Percentiles rank a stretch among this genome's conserved stretches.
Evolutionary conservation across 768 basidiomycete species (phyloP).

Genomic region (Hydnum rufescens): DNA sequence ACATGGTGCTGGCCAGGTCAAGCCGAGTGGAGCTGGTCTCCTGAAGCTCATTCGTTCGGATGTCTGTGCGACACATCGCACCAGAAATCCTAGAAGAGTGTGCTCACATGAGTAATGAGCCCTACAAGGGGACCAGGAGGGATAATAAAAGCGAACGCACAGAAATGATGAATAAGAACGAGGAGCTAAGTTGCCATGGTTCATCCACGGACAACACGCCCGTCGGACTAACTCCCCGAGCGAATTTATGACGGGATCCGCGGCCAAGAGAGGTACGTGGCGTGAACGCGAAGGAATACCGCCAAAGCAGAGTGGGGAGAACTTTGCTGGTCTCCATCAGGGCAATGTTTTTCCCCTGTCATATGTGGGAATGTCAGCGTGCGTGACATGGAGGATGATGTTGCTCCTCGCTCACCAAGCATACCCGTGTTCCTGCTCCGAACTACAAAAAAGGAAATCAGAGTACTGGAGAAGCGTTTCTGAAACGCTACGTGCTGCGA

Average conservation of each 20-base stretch:
- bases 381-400: neutral
- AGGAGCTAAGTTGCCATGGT: neutral
- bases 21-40: too few species aligned
- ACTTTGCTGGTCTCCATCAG: neutral
- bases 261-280: too few species aligned
- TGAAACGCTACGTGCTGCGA: neutral
- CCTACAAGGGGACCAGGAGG: too few species aligned
- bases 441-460: neutral
- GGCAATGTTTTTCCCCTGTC: neutral
- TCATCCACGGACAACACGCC: neutral
- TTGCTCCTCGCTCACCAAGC: neutral
- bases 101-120: too few species aligned
- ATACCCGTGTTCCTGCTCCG: neutral
- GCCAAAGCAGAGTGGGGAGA: neutral
- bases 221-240: neutral
- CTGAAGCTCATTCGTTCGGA: too few species aligned
- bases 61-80: too few species aligned
- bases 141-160: too few species aligned
- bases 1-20: too few species aligned
- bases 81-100: too few species aligned
- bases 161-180: neutral
- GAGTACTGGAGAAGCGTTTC: neutral
- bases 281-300: neutral
- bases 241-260: neutral
- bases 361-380: neutral